Evolutionary conservation across 1,139 yeast genomes (phyloP).

Genomic region (Kazachstania sp.): DNA sequence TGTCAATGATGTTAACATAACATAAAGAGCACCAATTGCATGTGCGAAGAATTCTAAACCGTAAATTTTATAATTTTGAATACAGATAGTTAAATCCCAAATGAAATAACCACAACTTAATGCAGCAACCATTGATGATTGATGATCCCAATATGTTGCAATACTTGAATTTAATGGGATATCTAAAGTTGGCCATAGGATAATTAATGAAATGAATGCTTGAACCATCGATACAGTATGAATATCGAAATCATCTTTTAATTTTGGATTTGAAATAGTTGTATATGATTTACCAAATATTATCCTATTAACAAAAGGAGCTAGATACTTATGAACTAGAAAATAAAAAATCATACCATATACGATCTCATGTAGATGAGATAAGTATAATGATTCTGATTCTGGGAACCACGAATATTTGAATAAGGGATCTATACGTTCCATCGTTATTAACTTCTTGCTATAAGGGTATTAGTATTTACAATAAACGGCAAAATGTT

Average conservation of each 20-base stretch:
- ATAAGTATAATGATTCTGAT: conserved; percentile 25
- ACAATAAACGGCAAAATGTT: no score
- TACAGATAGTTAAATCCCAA: conserved; percentile 77
- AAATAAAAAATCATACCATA: conserved; percentile 41
- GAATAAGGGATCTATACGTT: conserved; percentile 24
- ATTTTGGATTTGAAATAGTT: conserved; percentile 36
- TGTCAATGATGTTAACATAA: conserved; percentile 49
- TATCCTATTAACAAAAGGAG: conserved; percentile 40
- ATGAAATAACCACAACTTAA: conserved; percentile 76
- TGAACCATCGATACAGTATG: conserved; percentile 88
- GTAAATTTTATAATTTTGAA: conserved; percentile 50
- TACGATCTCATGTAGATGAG: conserved; percentile 47
- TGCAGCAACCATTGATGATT: conserved; percentile 63
- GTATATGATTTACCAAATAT: conserved; percentile 44
- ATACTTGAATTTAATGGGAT: conserved; percentile 20
- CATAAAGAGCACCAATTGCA: conserved; percentile 47
- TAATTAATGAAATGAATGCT: conserved; percentile 48
- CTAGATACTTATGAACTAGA: conserved; percentile 33
- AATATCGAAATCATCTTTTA: conserved; percentile 64
- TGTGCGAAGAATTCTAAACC: conserved; percentile 81
- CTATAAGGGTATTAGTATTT: no score
- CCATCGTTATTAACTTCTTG: neutral
- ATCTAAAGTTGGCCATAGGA: conserved; percentile 21
- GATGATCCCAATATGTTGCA: conserved; percentile 51
- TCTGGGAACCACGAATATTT: conserved; percentile 24